Evolutionary conservation across 805 yeast genomes (phyloP).

Genomic region (Kuraishia piskuri): DNA sequence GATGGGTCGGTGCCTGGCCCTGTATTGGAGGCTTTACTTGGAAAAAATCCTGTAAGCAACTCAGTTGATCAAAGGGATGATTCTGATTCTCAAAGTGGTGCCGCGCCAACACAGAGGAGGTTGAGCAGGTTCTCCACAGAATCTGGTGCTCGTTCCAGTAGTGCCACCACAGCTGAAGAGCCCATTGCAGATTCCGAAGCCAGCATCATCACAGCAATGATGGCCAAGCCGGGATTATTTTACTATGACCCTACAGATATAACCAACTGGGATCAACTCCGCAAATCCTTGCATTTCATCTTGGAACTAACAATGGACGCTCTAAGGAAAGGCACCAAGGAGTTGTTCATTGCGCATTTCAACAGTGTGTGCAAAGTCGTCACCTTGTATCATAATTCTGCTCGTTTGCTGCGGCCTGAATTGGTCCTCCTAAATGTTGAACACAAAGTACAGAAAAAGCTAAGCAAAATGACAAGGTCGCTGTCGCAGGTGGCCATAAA

Average conservation of each 20-base stretch:
- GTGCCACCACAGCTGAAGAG: not conserved
- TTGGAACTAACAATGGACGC: constrained; percentile 42
- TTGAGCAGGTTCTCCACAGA: not conserved
- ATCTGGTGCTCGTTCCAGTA: not conserved
- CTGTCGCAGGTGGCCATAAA: constrained; percentile 58
- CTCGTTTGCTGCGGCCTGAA: constrained; percentile 46
- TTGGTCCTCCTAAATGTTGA: constrained; percentile 38
- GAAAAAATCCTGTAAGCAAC: not conserved
- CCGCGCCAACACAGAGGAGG: not conserved
- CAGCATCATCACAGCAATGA: not conserved
- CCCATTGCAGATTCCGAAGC: not conserved
- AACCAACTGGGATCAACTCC: constrained; percentile 48
- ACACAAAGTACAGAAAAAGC: constrained; percentile 34
- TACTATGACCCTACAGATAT: constrained; percentile 55
- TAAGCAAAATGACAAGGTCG: constrained; percentile 44
- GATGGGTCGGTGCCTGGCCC: constrained; percentile 13
- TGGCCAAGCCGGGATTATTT: constrained; percentile 30
- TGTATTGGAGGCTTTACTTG: not conserved
- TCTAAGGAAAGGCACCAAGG: constrained; percentile 39
- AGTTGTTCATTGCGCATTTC: constrained; percentile 44
- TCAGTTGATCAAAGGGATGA: not conserved
- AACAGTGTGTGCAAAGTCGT: constrained; percentile 45
- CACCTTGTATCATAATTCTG: constrained; percentile 42
- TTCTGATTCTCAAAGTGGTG: not conserved
- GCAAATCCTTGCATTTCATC: constrained; percentile 36